phyloP scores from a whole-genome alignment of 495 filamentous ascomycete species.

The Usnea hakonensis region DNA sequence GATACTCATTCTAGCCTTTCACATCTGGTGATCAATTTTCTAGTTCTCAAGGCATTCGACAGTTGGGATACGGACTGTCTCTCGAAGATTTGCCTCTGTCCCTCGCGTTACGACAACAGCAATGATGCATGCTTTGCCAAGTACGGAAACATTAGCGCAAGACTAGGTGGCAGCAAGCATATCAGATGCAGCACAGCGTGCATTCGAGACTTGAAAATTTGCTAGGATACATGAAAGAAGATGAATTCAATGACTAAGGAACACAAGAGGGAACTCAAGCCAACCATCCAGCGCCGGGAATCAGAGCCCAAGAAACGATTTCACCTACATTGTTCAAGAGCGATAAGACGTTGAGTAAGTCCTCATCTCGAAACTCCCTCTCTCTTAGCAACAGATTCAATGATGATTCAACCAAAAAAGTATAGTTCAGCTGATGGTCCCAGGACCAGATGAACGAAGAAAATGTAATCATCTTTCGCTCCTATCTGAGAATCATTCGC shows the following conservation, averaged over 20 bases:
- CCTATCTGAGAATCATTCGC: conserved; percentile 24
- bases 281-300: background rate
- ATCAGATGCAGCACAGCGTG: background rate
- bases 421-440: conserved; percentile 28
- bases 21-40: background rate
- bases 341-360: background rate
- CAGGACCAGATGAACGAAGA: conserved; percentile 24
- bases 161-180: background rate
- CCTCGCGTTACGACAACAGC: background rate
- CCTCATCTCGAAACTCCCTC: background rate
- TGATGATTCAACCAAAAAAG: conserved; percentile 23
- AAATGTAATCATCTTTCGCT: conserved; percentile 27
- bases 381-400: background rate
- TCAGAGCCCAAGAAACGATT: background rate
- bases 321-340: background rate
- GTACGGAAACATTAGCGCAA: background rate
- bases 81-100: background rate
- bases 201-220: background rate
- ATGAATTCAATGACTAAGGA: background rate
- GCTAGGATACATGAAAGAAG: background rate
- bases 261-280: background rate
- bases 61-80: background rate
- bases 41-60: background rate
- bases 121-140: no score
- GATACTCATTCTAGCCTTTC: background rate